A percentile compares a stretch with the other conserved stretches of the same genome.
Evolutionary conservation across 305 asterid species (phyloP).

Genomic region (Fraxinus velutina): DNA sequence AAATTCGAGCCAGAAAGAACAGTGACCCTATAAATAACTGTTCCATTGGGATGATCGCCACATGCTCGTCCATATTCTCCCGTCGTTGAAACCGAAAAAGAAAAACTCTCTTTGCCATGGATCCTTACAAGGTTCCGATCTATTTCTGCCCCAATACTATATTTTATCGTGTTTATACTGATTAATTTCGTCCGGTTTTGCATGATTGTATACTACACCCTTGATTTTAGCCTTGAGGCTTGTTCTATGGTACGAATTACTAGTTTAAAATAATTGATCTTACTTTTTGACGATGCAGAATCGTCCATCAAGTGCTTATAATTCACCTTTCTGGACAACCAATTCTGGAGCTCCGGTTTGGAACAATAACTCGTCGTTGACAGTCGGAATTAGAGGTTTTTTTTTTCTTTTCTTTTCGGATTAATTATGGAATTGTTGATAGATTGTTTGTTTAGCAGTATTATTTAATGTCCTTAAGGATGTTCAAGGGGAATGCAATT

Average conservation of each 20-base stretch:
- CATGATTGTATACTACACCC: neutral
- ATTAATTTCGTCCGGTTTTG: neutral
- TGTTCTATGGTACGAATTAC: neutral
- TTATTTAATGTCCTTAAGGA: neutral
- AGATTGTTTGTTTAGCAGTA: neutral
- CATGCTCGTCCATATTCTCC: neutral
- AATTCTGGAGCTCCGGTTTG: slow-evolving; percentile 43
- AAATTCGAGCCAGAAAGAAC: slow-evolving; percentile 21
- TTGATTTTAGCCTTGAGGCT: neutral
- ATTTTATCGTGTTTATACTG: neutral
- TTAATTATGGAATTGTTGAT: neutral
- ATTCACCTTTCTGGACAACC: slow-evolving; percentile 40
- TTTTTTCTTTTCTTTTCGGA: neutral
- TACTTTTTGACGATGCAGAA: slow-evolving; percentile 21
- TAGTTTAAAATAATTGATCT: neutral
- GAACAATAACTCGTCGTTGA: slow-evolving; percentile 39
- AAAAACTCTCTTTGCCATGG: slow-evolving; percentile 33
- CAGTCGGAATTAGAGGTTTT: slow-evolving; percentile 43
- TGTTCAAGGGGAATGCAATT: neutral
- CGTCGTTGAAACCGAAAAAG: neutral
- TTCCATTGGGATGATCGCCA: neutral
- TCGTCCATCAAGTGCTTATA: slow-evolving; percentile 40
- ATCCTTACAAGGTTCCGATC: slow-evolving; percentile 51
- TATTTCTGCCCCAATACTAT: neutral
- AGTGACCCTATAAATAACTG: neutral